Percentiles rank a stretch among this genome's conserved stretches.
Evolutionary conservation across 306 rosid genomes (phyloP).

Genomic region (Delonix regia): DNA sequence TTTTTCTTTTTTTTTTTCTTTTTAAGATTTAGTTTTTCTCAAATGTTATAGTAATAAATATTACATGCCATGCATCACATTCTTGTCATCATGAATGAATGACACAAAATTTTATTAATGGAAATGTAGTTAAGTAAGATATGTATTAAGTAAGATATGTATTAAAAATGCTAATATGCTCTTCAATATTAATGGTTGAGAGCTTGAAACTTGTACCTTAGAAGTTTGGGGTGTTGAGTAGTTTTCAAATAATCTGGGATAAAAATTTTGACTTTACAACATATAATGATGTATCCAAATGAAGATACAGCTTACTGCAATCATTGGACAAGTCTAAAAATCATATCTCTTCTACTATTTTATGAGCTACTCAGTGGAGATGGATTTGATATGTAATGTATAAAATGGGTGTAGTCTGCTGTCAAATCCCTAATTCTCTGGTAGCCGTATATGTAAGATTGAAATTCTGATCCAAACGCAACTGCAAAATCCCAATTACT

Average conservation of each 20-base stretch:
- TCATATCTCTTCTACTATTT: background rate
- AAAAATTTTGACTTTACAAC: background rate
- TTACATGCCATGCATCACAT: background rate
- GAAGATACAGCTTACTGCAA: background rate
- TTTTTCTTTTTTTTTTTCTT: background rate
- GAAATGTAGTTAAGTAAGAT: background rate
- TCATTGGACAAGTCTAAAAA: background rate
- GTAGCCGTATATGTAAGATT: background rate
- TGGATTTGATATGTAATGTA: background rate
- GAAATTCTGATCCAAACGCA: no score
- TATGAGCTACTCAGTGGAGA: background rate
- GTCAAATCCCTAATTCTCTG: background rate
- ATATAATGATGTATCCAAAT: background rate
- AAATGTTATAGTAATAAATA: constrained; percentile 6
- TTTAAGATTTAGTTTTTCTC: background rate
- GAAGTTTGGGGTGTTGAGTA: background rate
- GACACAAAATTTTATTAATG: constrained; percentile 8
- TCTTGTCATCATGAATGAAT: background rate
- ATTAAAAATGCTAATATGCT: constrained; percentile 10
- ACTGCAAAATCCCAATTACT: no score
- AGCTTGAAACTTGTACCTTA: background rate
- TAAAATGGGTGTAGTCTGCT: background rate
- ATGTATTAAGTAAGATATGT: background rate
- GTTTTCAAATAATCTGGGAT: background rate
- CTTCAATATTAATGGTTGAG: background rate